Evolutionary conservation across 164 flowering plant genomes (phyloP), one percentile per base, ranked within the genome.

Genomic region (Magnolia kwangsiensis): DNA sequence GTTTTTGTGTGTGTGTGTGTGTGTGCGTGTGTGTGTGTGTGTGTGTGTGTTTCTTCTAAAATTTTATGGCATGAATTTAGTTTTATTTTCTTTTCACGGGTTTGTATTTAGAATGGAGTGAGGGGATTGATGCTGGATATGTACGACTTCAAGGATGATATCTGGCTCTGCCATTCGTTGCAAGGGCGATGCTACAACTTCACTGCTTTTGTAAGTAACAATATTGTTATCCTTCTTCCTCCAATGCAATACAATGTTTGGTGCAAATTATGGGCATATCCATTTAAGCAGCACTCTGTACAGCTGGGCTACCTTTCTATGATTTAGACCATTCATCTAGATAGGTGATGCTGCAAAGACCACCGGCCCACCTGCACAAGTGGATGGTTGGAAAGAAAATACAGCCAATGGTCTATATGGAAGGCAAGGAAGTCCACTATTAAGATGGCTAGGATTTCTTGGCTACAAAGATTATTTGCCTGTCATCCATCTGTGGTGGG

Each of bases 141-240:
- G 99, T 96, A 96, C 50, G 99, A 96, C 76, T 96, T 89, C 76
- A 84, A 88, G 73, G 80, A 84, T 67, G 98, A 92, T 80, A 91
- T 96, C 78, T 96, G 99, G 99, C 96, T 94, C n/a, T 96, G 99
- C 79, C 99, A 96, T 85, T 96, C 99, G 31, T 82, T 94, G 51
- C 85, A 79, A 3, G 98, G 98, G 51, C 92, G 89, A 77, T 96
- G 99, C 81, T 94, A 79, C 88, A 91, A 93, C 88, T 86, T 96
- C 90, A 96, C 99, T 14, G 98, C 99, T 37, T 96, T 96, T 86
- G 99, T 96, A 92, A 91, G 78, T 65, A 72, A 10, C 71, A 27
- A 4, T 51, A 14, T 21, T 4, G 14, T 69, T 37, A 27, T 29
- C 19, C 23, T 69, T 69, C 71, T 67, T 27, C n/a, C 23, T 67